These are phyloP conservation scores for Ambrosia trifida DNA, from an alignment of 129 eudicot genomes.

Conservation along the genomic window DNA sequence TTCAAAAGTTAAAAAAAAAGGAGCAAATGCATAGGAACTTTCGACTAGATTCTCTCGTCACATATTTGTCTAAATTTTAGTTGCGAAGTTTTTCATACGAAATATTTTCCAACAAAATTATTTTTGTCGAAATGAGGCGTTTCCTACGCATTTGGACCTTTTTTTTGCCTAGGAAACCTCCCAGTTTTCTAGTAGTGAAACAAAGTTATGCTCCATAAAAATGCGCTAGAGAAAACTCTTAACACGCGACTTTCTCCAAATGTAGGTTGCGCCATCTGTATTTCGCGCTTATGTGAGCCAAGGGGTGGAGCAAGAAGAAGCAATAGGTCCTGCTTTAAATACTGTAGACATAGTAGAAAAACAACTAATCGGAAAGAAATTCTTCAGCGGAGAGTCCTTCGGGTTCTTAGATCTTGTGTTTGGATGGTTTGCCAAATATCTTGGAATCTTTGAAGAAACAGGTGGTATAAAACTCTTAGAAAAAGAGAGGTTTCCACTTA, in stretches of 20 bases:
- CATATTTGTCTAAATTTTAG: too few species aligned
- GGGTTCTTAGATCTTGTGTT: conserved; percentile 61
- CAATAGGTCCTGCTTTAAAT: conserved; percentile 27
- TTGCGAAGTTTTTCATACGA: too few species aligned
- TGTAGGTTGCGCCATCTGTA: conserved; percentile 46
- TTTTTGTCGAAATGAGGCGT: too few species aligned
- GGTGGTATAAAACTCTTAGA: conserved; percentile 38
- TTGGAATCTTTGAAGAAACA: conserved; percentile 43
- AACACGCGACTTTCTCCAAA: neutral
- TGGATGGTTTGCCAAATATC: conserved; percentile 58
- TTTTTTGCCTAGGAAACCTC: too few species aligned
- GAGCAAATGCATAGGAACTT: too few species aligned
- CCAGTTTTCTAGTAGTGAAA: too few species aligned
- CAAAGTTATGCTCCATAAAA: neutral
- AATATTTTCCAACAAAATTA: too few species aligned
- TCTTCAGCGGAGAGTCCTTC: conserved; percentile 59
- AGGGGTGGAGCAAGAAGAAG: conserved; percentile 58
- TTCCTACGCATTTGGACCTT: too few species aligned
- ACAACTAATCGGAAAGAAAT: conserved; percentile 54
- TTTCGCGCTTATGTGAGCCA: conserved; percentile 33
- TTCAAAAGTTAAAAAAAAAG: too few species aligned
- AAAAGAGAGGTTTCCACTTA: conserved; percentile 44
- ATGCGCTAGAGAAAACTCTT: neutral
- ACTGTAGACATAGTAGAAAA: conserved; percentile 51
- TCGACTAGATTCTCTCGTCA: too few species aligned